Conservation (phyloP, 2,329 filamentous ascomycete genomes). For the Beauveria sp. region DNA sequence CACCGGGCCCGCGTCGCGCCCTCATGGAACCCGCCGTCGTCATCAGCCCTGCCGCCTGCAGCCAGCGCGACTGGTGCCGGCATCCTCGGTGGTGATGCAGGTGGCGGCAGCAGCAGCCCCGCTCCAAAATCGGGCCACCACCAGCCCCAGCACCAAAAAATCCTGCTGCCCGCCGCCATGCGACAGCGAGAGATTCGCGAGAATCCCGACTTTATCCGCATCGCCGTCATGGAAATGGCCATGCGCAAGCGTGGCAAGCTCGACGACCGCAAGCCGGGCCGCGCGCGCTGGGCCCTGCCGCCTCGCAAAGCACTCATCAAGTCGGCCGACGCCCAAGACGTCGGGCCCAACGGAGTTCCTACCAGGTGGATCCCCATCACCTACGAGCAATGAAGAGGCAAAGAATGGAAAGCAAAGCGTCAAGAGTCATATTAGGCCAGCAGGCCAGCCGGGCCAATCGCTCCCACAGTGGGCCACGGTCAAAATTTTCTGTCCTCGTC, state of each 20-base stretch:
- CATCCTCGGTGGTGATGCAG: neutral
- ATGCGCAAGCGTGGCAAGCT: conserved; percentile 62
- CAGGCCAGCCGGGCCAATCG: neutral
- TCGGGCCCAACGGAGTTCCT: conserved; percentile 51
- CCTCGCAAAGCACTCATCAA: conserved; percentile 49
- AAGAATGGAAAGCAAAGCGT: neutral
- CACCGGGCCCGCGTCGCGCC: conserved; percentile 38
- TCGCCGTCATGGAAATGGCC: conserved; percentile 65
- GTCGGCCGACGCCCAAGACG: conserved; percentile 36
- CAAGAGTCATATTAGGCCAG: neutral
- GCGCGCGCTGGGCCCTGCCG: conserved; percentile 61
- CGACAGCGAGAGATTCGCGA: conserved; percentile 62
- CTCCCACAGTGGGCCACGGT: neutral
- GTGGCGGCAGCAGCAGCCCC: neutral
- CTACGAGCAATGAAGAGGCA: neutral
- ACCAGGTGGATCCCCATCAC: conserved; percentile 44
- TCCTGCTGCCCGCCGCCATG: conserved; percentile 30
- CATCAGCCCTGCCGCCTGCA: conserved; percentile 12
- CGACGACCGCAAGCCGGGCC: conserved; percentile 57
- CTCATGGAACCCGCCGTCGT: conserved; percentile 23
- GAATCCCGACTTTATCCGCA: conserved; percentile 63
- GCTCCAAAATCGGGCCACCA: conserved; percentile 15
- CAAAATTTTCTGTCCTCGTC: neutral
- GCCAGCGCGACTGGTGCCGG: conserved; percentile 20
- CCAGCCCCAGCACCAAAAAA: conserved; percentile 13